Conservation (phyloP, 768 basidiomycete species). For the Pulveroboletus sp. region DNA sequence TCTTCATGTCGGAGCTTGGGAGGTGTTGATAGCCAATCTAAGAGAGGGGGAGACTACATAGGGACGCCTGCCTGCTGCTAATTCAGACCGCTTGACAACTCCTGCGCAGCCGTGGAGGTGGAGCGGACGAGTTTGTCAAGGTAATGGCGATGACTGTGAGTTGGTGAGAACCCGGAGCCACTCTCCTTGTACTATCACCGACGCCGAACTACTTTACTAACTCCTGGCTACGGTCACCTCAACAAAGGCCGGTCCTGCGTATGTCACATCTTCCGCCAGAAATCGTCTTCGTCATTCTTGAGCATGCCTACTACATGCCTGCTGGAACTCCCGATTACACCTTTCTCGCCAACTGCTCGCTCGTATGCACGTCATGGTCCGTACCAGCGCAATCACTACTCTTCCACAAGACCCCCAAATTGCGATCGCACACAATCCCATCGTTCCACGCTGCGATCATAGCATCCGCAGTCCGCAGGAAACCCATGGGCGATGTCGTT, state of each 20-base stretch:
- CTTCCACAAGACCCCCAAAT: slow-evolving; percentile 18
- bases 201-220: too few relatives aligned
- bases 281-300: slow-evolving; percentile 20
- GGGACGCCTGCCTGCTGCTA: too few relatives aligned
- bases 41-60: too few relatives aligned
- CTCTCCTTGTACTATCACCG: too few relatives aligned
- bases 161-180: too few relatives aligned
- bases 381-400: slow-evolving; percentile 27
- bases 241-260: background rate
- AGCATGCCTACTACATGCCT: slow-evolving; percentile 22
- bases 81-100: too few relatives aligned
- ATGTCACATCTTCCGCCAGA: slow-evolving; percentile 22
- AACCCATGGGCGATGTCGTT: slow-evolving; percentile 14
- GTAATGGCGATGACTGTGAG: too few relatives aligned
- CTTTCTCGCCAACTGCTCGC: slow-evolving; percentile 20
- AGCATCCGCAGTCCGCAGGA: slow-evolving; percentile 12
- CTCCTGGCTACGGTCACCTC: background rate
- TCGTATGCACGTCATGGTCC: slow-evolving; percentile 28
- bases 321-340: slow-evolving; percentile 15
- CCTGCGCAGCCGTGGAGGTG: too few relatives aligned
- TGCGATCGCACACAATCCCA: background rate
- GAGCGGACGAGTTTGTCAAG: too few relatives aligned
- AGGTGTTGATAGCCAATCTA: background rate
- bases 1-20: slow-evolving; percentile 17
- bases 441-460: slow-evolving; percentile 17